phyloP scores from a whole-genome alignment of 148 eudicot genomes.

The Pharnaceum exiguum region DNA sequence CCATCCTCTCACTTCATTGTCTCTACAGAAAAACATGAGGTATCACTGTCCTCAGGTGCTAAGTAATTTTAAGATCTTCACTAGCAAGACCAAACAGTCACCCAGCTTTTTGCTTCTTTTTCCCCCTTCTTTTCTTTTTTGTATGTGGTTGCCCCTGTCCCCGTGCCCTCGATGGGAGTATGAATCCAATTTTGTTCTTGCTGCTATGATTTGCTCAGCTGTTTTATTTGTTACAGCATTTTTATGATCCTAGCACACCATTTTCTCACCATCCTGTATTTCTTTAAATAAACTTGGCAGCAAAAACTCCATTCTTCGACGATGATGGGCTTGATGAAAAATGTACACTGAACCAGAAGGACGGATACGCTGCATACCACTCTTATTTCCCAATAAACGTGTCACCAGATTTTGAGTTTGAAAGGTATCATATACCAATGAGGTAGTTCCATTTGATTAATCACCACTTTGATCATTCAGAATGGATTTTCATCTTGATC shows the following conservation, averaged over 20 bases:
- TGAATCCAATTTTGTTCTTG: background rate
- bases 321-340: slow-evolving; percentile 10
- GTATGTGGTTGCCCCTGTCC: background rate
- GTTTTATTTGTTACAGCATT: background rate
- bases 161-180: background rate
- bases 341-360: slow-evolving; percentile 17
- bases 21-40: too few relatives aligned
- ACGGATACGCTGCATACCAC: slow-evolving; percentile 1
- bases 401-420: slow-evolving; percentile 10
- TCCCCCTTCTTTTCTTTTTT: background rate
- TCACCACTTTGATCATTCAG: background rate
- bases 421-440: slow-evolving; percentile 14
- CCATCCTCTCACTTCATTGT: too few relatives aligned
- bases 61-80: too few relatives aligned
- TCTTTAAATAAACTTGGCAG: slow-evolving; percentile 9
- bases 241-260: background rate
- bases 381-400: slow-evolving; percentile 13
- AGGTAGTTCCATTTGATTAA: slow-evolving; percentile 10
- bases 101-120: too few relatives aligned
- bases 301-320: slow-evolving; percentile 10
- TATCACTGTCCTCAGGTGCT: too few relatives aligned
- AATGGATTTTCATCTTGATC: background rate
- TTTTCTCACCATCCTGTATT: background rate
- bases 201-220: background rate
- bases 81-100: too few relatives aligned